Base-by-base conservation (phyloP, 441 rosid species). In the Brassica balearica region DNA sequence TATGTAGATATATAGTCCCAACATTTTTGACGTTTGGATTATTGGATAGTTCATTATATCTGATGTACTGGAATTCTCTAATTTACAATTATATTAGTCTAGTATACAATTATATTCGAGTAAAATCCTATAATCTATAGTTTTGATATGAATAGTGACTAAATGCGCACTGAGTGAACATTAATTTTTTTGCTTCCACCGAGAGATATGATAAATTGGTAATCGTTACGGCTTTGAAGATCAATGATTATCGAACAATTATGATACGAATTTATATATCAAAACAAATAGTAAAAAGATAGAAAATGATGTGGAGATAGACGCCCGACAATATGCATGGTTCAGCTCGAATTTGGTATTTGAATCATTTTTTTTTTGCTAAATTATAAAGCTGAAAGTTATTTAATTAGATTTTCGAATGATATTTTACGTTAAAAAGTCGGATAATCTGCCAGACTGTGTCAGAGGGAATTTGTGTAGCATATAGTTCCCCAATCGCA, bases 401-500 rank as follows among this genome's bases (percentile, higher is more conserved):
- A 12, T 79, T 61, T 62, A 12, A 27, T 79, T 61, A 72, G 34
- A 77, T 8, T 59, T 9, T 55, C 34, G 46, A 48, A 78, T 61
- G 17, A 6, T 14, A 14, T 25, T 23, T 51, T 60, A 63, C 75
- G 77, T 32, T 10, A 78, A 12, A 38, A 78, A 32, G 58, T 67
- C 58, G 48, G 59, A 66, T 59, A 72, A 60, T 27, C 60, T 58
- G 36, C 63, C 73, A 72, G 68, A 65, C 22, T 59, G 67, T 78
- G 69, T 78, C 69, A 78, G 69, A 60, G 15, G 14, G 34, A 60
- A 60, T 60, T 60, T 60, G 59, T 48, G 74, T 48, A 60, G 81
- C 63, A 72, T 73, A 48, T 61, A 34, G 8, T 74, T 69, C 67
- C 71, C 79, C 79, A 74, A 74, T 79, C 27, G 71, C 29, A 74